These are phyloP conservation scores for Lactarius pseudohatsudake DNA, from an alignment of 768 basidiomycete genomes.

Conservation along the genomic window DNA sequence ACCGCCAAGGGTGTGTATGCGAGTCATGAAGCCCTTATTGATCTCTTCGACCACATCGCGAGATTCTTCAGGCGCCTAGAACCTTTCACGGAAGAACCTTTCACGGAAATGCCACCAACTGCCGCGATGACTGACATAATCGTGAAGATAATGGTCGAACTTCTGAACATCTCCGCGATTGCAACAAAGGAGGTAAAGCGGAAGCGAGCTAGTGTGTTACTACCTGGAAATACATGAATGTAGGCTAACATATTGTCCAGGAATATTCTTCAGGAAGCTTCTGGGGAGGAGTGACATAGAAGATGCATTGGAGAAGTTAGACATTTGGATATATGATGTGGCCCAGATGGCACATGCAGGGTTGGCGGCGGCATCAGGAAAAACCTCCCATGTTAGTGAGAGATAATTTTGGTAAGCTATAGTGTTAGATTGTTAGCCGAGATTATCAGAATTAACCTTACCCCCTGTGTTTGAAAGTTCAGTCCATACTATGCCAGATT, in stretches of 20 bases:
- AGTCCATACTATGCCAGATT: no score
- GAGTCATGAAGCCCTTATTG: not conserved
- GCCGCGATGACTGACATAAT: not conserved
- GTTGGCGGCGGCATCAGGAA: no score
- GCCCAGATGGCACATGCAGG: no score
- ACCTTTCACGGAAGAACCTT: not conserved
- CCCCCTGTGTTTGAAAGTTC: no score
- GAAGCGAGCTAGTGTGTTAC: not conserved
- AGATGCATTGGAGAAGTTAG: not conserved
- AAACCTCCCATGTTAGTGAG: no score
- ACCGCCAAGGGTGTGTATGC: not conserved
- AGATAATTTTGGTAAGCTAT: no score
- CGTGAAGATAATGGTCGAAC: not conserved
- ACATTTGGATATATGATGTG: no score
- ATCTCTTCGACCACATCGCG: not conserved
- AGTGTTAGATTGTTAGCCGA: no score
- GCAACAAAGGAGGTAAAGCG: not conserved
- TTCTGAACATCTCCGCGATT: not conserved
- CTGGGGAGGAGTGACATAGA: not conserved
- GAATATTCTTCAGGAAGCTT: not conserved
- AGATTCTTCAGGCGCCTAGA: not conserved
- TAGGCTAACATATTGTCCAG: not conserved
- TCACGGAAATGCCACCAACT: not conserved
- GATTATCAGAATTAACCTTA: no score
- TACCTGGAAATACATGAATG: not conserved